phyloP scores from a whole-genome alignment of 2,329 filamentous ascomycete species.

The Claviceps quebecensis region DNA sequence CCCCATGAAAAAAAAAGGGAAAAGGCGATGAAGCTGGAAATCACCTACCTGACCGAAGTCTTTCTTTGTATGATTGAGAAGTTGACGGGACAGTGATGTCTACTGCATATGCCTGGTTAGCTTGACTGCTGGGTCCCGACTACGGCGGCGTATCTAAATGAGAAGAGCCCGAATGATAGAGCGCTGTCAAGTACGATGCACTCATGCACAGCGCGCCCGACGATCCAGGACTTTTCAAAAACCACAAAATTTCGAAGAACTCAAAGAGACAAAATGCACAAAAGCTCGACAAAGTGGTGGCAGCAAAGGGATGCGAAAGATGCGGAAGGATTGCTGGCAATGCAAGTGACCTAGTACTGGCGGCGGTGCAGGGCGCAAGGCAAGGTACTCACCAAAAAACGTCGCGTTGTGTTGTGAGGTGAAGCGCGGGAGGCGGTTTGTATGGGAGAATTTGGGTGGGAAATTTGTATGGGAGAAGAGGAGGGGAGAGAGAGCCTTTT shows the following conservation, averaged over 20 bases:
- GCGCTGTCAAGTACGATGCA: conserved; percentile 5
- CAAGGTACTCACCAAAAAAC: conserved; percentile 39
- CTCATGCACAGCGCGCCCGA: conserved; percentile 4
- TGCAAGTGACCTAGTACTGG: conserved; percentile 22
- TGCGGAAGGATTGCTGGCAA: conserved; percentile 3
- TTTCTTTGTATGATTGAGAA: conserved; percentile 4
- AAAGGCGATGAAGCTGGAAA: background rate
- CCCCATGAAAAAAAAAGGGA: background rate
- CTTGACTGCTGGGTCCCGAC: conserved; percentile 2
- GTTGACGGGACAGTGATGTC: conserved; percentile 11
- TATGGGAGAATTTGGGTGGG: conserved; percentile 40
- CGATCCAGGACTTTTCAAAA: too few relatives aligned
- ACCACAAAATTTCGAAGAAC: background rate
- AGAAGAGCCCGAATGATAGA: background rate
- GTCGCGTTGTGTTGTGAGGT: conserved; percentile 25
- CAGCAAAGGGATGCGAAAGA: background rate
- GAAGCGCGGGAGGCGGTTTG: conserved; percentile 26
- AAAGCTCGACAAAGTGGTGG: background rate
- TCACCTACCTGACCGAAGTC: conserved; percentile 2
- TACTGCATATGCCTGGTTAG: conserved; percentile 7
- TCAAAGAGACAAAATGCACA: background rate
- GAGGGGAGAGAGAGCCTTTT: conserved; percentile 41
- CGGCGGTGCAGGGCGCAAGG: conserved; percentile 9
- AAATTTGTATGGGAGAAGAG: conserved; percentile 50
- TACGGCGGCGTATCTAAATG: conserved; percentile 2